Percentiles rank a stretch among this genome's conserved stretches.
phyloP scores from a whole-genome alignment of 2,329 filamentous ascomycete genomes.

The Teratosphaeriaceae sp. region DNA sequence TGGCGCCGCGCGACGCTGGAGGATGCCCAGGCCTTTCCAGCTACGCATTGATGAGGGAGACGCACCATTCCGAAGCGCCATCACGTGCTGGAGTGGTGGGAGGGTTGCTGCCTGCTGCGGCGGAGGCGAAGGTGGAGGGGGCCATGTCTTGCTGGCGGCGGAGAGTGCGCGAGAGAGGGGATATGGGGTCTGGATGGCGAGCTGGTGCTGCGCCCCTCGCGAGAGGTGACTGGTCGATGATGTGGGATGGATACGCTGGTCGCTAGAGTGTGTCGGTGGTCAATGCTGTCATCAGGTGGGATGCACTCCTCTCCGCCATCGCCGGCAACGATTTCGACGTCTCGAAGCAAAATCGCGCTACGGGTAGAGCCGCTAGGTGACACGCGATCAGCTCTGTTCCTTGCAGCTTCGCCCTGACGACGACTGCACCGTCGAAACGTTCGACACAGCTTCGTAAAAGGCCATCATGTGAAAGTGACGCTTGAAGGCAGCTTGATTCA shows the following conservation, averaged over 20 bases:
- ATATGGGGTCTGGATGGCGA: not conserved
- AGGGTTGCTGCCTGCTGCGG: constrained; percentile 40
- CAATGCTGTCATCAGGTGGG: constrained; percentile 3
- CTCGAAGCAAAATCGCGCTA: no score
- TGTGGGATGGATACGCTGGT: not conserved
- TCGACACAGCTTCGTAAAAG: no score
- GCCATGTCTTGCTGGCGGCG: constrained; percentile 30
- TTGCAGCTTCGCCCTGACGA: no score
- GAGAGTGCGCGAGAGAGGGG: not conserved
- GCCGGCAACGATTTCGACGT: not conserved
- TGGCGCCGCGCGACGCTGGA: not conserved
- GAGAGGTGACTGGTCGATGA: not conserved
- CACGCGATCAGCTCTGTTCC: no score
- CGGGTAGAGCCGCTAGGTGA: no score
- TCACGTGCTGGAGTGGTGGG: constrained; percentile 33
- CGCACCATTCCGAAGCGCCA: constrained; percentile 41
- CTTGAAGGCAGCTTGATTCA: no score
- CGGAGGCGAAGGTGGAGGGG: constrained; percentile 45
- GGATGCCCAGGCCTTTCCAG: not conserved
- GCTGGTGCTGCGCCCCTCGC: not conserved
- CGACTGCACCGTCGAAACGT: no score
- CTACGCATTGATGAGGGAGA: constrained; percentile 9
- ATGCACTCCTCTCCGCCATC: not conserved
- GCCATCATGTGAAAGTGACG: no score
- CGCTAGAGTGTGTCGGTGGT: not conserved